Base-by-base conservation (phyloP, 2,329 filamentous ascomycete genomes). In the Grosmannia serpens region DNA sequence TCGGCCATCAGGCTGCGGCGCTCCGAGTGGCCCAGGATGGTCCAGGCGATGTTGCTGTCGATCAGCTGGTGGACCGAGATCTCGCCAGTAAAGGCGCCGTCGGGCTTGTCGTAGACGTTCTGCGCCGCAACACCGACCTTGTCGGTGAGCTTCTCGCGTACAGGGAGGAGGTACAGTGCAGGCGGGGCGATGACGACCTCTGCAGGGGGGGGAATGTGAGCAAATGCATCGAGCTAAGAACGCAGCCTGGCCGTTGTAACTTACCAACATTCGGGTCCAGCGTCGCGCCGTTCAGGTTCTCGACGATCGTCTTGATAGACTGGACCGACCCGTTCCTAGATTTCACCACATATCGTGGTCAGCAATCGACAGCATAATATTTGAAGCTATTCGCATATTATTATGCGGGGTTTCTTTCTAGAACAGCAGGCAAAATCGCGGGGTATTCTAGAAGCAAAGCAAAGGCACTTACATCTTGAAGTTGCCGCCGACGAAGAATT, bases 401-500 rank as follows among this genome's bases (percentile, higher is more conserved):
- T 65, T 17, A 26, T 69, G 65, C 61, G 61, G 59, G 58, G 59
- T 61, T 62, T 62, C 56, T 49, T 51, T 29, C 54, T n/a, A 53
- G 44, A 31, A 56, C 41, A 33, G 56, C 55, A 60, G 63, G 41
- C 5, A 29, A 64, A 62, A 60, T 63, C 64, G 63, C 65, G 63
- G 61, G 63, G 62, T 59, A 66, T 60, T 67, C 64, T 64, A 64
- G 20, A 22, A 29, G 35, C 9, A 61, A 67, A 61, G 57, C 44
- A 26, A 33, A 31, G 13, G 33, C 13, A 74, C 82, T 72, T 78
- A 95, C 91, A 97, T 97, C 84, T 99, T 97, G 81, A 97, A 97
- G 87, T 99, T 99, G 73, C 91, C 91, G 75, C 91, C 91, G 75
- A 96, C 89, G 75, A 96, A 95, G 82, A 95, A 96, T 81, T 91